Percentiles rank a stretch among this genome's conserved stretches.
Conservation (phyloP, 2,329 filamentous ascomycete species). For the Stagonosporopsis chrysanthemi region DNA sequence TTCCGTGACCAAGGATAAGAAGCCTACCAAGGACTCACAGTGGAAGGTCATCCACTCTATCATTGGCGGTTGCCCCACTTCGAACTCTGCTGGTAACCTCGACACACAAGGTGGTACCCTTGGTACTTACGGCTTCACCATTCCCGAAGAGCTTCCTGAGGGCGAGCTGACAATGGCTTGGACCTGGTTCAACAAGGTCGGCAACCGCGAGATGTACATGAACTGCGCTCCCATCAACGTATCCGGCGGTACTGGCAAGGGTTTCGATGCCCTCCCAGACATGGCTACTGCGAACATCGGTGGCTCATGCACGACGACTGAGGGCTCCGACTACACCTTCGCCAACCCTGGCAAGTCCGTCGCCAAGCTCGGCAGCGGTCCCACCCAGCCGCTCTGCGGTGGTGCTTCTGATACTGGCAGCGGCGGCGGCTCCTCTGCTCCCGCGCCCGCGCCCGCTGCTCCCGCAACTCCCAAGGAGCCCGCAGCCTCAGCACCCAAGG, state of each 20-base stretch:
- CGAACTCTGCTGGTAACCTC: constrained; percentile 15
- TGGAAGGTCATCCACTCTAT: constrained; percentile 93
- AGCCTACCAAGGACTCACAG: constrained; percentile 69
- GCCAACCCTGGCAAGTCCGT: constrained; percentile 69
- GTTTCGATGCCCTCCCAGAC: constrained; percentile 68
- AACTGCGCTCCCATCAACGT: constrained; percentile 82
- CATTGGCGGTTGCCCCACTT: constrained; percentile 78
- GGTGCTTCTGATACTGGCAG: constrained; percentile 18
- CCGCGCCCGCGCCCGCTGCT: constrained; percentile 13
- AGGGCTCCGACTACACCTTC: constrained; percentile 60
- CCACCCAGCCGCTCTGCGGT: constrained; percentile 37
- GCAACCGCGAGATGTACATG: constrained; percentile 97
- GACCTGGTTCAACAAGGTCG: constrained; percentile 90
- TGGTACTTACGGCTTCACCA: constrained; percentile 69
- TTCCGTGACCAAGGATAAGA: constrained; percentile 76
- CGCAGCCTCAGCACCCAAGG: constrained; percentile 4
- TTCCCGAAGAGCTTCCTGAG: constrained; percentile 75
- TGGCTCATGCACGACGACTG: constrained; percentile 61
- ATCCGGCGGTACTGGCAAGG: constrained; percentile 58
- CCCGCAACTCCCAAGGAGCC: constrained; percentile 10
- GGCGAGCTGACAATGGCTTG: constrained; percentile 82
- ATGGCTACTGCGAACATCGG: constrained; percentile 77
- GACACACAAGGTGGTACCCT: constrained; percentile 49
- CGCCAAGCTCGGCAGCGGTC: constrained; percentile 29
- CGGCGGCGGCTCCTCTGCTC: constrained; percentile 9